Percentiles rank a stretch among this genome's conserved stretches.
Evolutionary conservation across 1,284 basidiomycete species (phyloP).

Genomic region (Blastosporella zonata): DNA sequence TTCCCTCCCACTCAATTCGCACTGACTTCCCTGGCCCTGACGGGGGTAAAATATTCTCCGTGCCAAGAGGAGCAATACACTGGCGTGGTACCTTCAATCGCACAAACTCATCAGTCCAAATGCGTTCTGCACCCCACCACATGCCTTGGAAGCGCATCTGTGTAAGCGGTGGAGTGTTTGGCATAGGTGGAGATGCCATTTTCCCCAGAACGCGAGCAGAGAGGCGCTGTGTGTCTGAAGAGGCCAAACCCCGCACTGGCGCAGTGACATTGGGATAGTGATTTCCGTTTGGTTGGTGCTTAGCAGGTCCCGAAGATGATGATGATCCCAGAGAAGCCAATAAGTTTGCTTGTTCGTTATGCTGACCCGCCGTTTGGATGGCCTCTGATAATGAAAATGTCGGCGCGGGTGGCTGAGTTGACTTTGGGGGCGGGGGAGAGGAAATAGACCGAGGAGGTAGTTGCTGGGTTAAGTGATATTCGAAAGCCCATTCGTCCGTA

Average conservation of each 20-base stretch:
- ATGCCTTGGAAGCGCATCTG: constrained; percentile 73
- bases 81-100: constrained; percentile 69
- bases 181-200: constrained; percentile 12
- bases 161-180: constrained; percentile 23
- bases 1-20: constrained; percentile 28
- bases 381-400: constrained; percentile 18
- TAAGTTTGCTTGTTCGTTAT: constrained; percentile 15
- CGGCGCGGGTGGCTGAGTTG: constrained; percentile 22
- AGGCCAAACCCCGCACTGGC: constrained; percentile 13
- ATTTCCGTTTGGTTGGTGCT: not conserved
- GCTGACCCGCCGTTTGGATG: constrained; percentile 22
- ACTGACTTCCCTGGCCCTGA: constrained; percentile 51
- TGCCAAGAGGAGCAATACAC: constrained; percentile 62
- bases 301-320: constrained; percentile 1
- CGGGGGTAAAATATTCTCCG: constrained; percentile 53
- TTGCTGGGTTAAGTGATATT: constrained; percentile 30
- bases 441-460: constrained; percentile 27
- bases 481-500: constrained; percentile 69
- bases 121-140: constrained; percentile 88
- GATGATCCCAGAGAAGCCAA: constrained; percentile 14
- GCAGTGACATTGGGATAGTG: constrained; percentile 8
- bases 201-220: constrained; percentile 27
- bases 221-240: constrained; percentile 21
- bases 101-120: constrained; percentile 83
- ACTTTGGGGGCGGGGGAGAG: constrained; percentile 11